Conservation (phyloP, 2,329 filamentous ascomycete species). For the Colletotrichum eleusines region DNA sequence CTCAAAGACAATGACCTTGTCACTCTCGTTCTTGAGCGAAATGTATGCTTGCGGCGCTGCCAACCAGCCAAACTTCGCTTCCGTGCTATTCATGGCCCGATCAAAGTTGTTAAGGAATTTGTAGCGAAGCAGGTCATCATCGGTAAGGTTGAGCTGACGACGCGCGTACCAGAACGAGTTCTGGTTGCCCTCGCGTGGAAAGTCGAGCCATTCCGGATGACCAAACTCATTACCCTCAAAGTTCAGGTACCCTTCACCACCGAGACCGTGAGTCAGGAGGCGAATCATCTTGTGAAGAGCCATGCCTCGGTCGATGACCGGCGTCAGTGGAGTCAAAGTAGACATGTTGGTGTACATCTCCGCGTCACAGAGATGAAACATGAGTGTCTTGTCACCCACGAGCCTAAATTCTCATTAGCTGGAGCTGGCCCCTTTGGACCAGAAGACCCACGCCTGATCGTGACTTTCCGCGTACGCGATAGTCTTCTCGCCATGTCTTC, state of each 20-base stretch:
- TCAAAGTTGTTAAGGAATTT: slow-evolving; percentile 95
- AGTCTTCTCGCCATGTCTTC: slow-evolving; percentile 95
- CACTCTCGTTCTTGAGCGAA: slow-evolving; percentile 90
- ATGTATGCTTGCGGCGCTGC: slow-evolving; percentile 88
- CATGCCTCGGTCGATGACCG: slow-evolving; percentile 90
- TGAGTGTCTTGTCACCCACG: slow-evolving; percentile 94
- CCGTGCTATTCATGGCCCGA: slow-evolving; percentile 86
- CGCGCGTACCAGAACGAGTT: slow-evolving; percentile 97
- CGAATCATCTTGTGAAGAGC: slow-evolving; percentile 98
- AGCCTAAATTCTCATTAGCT: slow-evolving; percentile 65
- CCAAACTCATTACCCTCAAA: slow-evolving; percentile 99
- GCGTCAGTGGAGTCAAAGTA: slow-evolving; percentile 81
- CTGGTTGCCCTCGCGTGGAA: slow-evolving; percentile 90
- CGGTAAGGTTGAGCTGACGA: slow-evolving; percentile 91
- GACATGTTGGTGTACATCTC: slow-evolving; percentile 99
- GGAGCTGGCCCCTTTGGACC: not conserved
- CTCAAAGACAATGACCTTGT: slow-evolving; percentile 98
- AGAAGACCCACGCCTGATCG: slow-evolving; percentile 86
- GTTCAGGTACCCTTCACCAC: slow-evolving; percentile 97
- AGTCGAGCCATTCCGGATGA: slow-evolving; percentile 98
- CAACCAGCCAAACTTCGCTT: slow-evolving; percentile 93
- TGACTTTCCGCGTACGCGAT: slow-evolving; percentile 98
- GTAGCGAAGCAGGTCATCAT: slow-evolving; percentile 88
- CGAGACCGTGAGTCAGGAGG: slow-evolving; percentile 88
- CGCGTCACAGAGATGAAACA: slow-evolving; percentile 98